Base-by-base conservation (phyloP, 805 yeast species). In the Starmerella gropengiesseri region DNA sequence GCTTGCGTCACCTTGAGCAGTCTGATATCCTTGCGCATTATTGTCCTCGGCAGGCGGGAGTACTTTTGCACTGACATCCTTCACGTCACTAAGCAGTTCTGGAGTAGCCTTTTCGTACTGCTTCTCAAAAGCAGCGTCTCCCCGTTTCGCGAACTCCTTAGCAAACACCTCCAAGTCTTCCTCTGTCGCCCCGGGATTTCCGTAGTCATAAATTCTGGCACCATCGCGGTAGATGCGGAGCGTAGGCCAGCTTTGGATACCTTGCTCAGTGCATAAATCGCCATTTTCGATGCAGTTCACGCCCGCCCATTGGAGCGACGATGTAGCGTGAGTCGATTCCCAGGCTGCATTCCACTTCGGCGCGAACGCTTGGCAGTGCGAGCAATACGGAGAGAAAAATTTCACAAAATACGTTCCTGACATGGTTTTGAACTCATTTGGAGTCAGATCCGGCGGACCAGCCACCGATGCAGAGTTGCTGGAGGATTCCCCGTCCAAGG, bases 231-330 rank as follows among this genome's bases (percentile, higher is more conserved):
- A 87, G 7, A 89, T 66, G 42, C 80, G 67, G 30, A 89, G 61
- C 17, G 70, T 64, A 5, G 98, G 98, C 58, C 73, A 87, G n/a
- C 65, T 71, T 16, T 44, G 53, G 43, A 89, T 71, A 3, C 70
- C 68, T 60, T 83, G 82, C 19, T 76, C 65, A 7, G 62, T 66
- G 62, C 98, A 91, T 41, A 91, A 65, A 58, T 89, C 97, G 11
- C 94, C 95, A 55, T 79, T 72, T 36, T 74, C 83, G 7, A 81
- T 72, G 63, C 98, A 91, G 61, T 91, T 77, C 27, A 91, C 94
- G 56, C 82, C 89, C 18, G 61, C 70, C 53, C 64, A 53, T 45
- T 74, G 69, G 69, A 86, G 72, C 17, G 67, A 66, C 14, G 43
- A 38, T 12, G 25, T 12, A 3, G 42, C 47, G n/a, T 48, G 49